Evolutionary conservation across 805 yeast genomes (phyloP).

Genomic region (Candida odintsovae): DNA sequence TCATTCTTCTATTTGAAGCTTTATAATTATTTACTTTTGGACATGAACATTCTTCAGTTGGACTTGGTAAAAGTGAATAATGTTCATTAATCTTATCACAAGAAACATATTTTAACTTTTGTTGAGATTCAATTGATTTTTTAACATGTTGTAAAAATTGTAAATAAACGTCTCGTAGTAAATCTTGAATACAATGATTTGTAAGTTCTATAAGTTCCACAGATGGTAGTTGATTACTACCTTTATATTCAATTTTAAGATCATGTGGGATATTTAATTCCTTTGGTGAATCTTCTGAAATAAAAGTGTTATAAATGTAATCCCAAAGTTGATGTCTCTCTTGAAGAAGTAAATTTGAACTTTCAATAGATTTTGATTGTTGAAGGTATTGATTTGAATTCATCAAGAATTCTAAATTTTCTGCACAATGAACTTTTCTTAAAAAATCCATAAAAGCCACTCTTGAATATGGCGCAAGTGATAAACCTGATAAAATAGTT

Average conservation of each 20-base stretch:
- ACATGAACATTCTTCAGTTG: slow-evolving; percentile 6
- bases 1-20: slow-evolving; percentile 7
- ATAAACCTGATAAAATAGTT: slow-evolving; percentile 16
- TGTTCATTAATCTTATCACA: slow-evolving; percentile 11
- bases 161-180: slow-evolving; percentile 20
- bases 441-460: slow-evolving; percentile 21
- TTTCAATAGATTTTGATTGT: background rate
- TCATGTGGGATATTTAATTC: slow-evolving; percentile 25
- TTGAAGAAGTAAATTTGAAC: background rate
- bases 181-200: slow-evolving; percentile 17
- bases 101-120: slow-evolving; percentile 6
- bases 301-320: slow-evolving; percentile 32
- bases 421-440: slow-evolving; percentile 21
- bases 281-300: slow-evolving; percentile 34
- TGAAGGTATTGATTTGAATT: slow-evolving; percentile 14
- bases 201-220: slow-evolving; percentile 14
- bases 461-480: slow-evolving; percentile 22
- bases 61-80: slow-evolving; percentile 14
- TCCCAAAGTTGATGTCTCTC: slow-evolving; percentile 16
- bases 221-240: slow-evolving; percentile 12
- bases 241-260: slow-evolving; percentile 10
- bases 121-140: slow-evolving; percentile 2
- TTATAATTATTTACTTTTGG: background rate
- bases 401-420: slow-evolving; percentile 23
- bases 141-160: slow-evolving; percentile 18